Conservation (phyloP, 257 asterid species). For the Asclepias syriaca region DNA sequence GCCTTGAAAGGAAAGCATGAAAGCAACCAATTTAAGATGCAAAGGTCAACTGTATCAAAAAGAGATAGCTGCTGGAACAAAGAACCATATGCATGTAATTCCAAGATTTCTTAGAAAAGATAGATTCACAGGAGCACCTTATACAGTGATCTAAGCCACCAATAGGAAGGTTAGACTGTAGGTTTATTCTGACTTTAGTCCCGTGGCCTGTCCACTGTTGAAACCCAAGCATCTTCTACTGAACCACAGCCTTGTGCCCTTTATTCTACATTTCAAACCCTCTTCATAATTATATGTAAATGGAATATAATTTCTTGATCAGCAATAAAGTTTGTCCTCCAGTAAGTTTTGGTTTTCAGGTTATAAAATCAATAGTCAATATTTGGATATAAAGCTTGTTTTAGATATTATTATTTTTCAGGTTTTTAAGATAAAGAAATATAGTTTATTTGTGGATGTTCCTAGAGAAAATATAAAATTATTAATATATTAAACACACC, state of each 20-base stretch:
- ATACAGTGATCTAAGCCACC: neutral
- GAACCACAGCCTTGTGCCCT: neutral
- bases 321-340: neutral
- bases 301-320: neutral
- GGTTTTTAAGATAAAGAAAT: neutral
- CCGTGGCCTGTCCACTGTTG: neutral
- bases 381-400: neutral
- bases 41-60: neutral
- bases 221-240: neutral
- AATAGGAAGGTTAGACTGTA: neutral
- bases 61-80: neutral
- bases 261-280: neutral
- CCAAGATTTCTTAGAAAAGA: neutral
- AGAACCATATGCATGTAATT: neutral
- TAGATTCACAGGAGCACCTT: neutral
- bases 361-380: neutral
- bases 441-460: neutral
- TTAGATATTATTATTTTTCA: neutral
- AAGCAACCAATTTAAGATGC: constrained; percentile 1
- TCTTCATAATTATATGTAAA: no score
- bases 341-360: neutral
- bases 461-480: neutral
- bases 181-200: neutral
- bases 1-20: neutral
- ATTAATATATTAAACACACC: neutral